Base-by-base conservation (phyloP, 164 flowering plant genomes). In the Aristolochia californica region DNA sequence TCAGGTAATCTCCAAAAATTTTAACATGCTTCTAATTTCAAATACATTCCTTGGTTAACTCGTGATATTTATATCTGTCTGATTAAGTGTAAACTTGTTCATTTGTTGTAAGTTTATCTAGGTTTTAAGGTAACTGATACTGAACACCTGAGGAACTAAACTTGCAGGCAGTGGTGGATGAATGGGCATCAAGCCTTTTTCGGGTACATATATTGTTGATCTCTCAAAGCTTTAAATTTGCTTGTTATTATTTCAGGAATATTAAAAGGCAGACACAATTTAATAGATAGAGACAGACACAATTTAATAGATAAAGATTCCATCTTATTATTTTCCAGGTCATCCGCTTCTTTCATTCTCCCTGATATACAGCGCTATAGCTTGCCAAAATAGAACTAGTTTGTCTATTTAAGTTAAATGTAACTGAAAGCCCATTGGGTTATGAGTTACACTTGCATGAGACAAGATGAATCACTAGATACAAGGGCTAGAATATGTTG, bases 101-200 rank as follows among this genome's bases (percentile, higher is more conserved):
- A 49, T 50, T 16, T 50, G 1, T 23, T 12, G 26, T 17, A 13
- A 57, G 12, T 21, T 3, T 55, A 2, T 28, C 28, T 27, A 21
- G 23, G 38, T 43, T 48, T 62, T 27, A 40, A 57, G 56, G 34
- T 38, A 13, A 28, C 14, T 64, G 60, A 26, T 57, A 60, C 28
- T 68, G 61, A 59, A 34, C 26, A 38, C 17, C 17, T 22, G 20
- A 12, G 30, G 53, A 64, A 53, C 58, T 62, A 44, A 15, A 56
- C 59, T 62, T 74, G 69, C 85, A 93, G 99, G 97, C 90, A 11
- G 85, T 93, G 55, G 83, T 89, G 72, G 97, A 89, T 75, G 99
- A 93, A 76, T 93, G 99, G 99, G 99, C 97, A 58, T 76, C 95
- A 60, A 93, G 99, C 69, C 94, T 93, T 59, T 93, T 89, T 62